phyloP scores from a whole-genome alignment of 495 filamentous ascomycete species.

The Lasiosphaeria hispida region DNA sequence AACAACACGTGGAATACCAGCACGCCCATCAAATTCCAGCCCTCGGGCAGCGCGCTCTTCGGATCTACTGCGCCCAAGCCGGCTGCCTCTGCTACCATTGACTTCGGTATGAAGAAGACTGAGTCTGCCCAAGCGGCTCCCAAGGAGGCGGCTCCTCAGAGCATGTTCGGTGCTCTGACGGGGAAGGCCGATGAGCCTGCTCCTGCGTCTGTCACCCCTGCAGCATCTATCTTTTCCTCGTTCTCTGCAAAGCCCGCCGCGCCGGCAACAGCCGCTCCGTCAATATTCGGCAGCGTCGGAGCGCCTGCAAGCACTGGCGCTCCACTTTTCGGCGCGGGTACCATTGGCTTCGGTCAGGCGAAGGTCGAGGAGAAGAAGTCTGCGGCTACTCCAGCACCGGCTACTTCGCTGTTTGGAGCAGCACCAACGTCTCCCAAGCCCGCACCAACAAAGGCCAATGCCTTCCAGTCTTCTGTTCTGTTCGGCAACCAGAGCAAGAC shows the following conservation, averaged over 20 bases:
- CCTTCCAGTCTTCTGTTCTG: slow-evolving; percentile 41
- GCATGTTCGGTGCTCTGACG: slow-evolving; percentile 22
- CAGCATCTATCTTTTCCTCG: slow-evolving; percentile 15
- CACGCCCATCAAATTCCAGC: slow-evolving; percentile 39
- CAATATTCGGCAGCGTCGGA: slow-evolving; percentile 28
- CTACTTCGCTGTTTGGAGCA: slow-evolving; percentile 21
- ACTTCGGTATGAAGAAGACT: slow-evolving; percentile 25
- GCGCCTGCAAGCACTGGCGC: slow-evolving; percentile 14
- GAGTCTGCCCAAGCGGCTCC: slow-evolving; percentile 16
- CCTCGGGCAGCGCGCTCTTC: slow-evolving; percentile 31
- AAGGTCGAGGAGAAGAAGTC: slow-evolving; percentile 24
- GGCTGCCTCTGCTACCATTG: slow-evolving; percentile 20
- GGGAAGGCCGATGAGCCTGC: slow-evolving; percentile 24
- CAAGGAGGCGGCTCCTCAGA: slow-evolving; percentile 17
- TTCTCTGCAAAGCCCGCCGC: slow-evolving; percentile 20
- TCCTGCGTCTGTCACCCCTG: slow-evolving; percentile 12
- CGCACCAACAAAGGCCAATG: slow-evolving; percentile 20
- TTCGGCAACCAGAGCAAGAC: slow-evolving; percentile 40
- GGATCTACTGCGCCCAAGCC: slow-evolving; percentile 33
- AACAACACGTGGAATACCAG: slow-evolving; percentile 50
- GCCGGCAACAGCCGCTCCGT: slow-evolving; percentile 19
- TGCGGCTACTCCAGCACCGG: slow-evolving; percentile 14
- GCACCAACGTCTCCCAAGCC: slow-evolving; percentile 16
- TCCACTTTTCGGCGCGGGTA: slow-evolving; percentile 21
- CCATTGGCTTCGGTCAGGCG: slow-evolving; percentile 16